A percentile compares a stretch with the other conserved stretches of the same genome.
phyloP scores from a whole-genome alignment of 495 filamentous ascomycete genomes.

The Aspergillus baeticus region DNA sequence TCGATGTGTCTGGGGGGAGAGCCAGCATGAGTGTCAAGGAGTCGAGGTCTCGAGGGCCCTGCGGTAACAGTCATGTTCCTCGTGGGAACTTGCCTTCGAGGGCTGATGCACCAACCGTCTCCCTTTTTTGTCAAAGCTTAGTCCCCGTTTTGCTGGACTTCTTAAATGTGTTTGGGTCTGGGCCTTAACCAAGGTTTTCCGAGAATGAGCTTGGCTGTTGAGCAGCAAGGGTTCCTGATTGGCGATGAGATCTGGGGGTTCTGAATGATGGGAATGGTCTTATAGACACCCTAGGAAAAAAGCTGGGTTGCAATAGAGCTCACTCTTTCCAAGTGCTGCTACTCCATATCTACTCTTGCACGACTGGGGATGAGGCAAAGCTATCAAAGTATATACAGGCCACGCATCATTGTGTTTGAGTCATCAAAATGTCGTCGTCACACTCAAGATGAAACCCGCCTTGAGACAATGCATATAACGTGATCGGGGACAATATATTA shows the following conservation, averaged over 20 bases:
- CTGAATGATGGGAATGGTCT: too few species aligned
- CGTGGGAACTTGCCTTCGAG: not conserved
- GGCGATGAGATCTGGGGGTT: too few species aligned
- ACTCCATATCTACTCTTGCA: too few species aligned
- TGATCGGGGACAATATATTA: not conserved
- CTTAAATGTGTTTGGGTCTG: not conserved
- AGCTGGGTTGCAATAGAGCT: too few species aligned
- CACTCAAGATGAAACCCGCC: not conserved
- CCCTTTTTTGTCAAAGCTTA: constrained; percentile 1
- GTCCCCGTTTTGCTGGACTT: not conserved
- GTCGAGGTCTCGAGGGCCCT: not conserved
- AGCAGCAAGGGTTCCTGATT: not conserved
- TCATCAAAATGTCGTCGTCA: not conserved
- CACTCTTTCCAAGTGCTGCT: too few species aligned
- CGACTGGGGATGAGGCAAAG: too few species aligned
- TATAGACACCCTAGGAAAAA: too few species aligned
- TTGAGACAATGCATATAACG: not conserved
- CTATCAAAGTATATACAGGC: not conserved
- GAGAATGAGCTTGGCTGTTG: not conserved
- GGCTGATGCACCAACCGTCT: not conserved
- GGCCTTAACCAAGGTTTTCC: not conserved
- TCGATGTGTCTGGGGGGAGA: too few species aligned
- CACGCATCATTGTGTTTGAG: too few species aligned
- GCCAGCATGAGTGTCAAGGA: too few species aligned
- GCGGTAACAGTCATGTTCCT: not conserved